These are phyloP conservation scores for Trichosporon faecale DNA, from an alignment of 1,284 basidiomycete genomes.

Conservation along the genomic window DNA sequence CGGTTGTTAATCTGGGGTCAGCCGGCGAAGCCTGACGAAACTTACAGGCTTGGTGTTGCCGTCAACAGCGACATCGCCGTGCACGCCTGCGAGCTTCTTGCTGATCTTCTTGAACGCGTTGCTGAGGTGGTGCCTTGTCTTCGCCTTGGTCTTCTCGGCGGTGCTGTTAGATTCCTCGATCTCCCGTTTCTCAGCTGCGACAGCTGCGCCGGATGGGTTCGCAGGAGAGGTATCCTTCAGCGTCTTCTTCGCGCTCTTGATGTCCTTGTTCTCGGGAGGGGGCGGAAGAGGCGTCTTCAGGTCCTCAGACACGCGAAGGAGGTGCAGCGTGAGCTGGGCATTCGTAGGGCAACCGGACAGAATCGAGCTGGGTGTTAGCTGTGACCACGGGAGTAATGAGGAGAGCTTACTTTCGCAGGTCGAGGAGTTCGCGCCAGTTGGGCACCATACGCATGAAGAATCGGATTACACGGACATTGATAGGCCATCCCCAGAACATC, in stretches of 20 bases:
- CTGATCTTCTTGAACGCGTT: constrained; percentile 16
- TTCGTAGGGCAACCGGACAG: constrained; percentile 60
- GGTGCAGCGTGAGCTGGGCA: constrained; percentile 58
- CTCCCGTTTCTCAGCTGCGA: neutral
- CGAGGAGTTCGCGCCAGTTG: constrained; percentile 52
- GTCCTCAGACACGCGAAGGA: constrained; percentile 57
- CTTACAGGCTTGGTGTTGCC: constrained; percentile 3
- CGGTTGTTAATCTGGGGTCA: neutral
- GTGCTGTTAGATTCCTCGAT: neutral
- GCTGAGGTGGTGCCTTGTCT: constrained; percentile 5
- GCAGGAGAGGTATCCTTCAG: constrained; percentile 24
- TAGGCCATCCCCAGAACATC: constrained; percentile 56
- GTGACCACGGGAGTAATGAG: too few relatives aligned
- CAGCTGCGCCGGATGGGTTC: neutral
- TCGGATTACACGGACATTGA: constrained; percentile 49
- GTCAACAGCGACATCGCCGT: constrained; percentile 13
- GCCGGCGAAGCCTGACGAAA: too few relatives aligned
- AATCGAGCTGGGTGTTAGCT: constrained; percentile 46
- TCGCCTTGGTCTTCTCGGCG: neutral
- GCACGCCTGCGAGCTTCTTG: constrained; percentile 10
- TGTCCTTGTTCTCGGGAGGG: constrained; percentile 34
- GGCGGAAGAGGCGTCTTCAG: constrained; percentile 45
- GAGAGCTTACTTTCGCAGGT: constrained; percentile 25
- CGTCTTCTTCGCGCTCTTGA: constrained; percentile 3
- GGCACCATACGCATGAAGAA: constrained; percentile 51